phyloP scores from a whole-genome alignment of 352 stramenopile species.

The Elongisporangium undulatum region DNA sequence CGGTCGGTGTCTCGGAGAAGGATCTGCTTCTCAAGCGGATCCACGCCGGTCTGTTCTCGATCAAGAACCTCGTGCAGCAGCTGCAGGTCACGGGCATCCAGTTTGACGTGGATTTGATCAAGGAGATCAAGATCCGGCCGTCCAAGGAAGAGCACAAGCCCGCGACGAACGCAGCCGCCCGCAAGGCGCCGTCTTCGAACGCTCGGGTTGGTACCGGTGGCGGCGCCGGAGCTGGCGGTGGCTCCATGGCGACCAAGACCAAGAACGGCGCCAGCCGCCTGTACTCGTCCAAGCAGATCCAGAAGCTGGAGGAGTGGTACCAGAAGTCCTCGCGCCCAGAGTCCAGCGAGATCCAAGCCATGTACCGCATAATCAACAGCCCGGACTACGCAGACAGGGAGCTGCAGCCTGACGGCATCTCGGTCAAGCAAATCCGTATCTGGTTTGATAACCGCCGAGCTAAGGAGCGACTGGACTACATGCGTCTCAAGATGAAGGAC shows the following conservation, averaged over 20 bases:
- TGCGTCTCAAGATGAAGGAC: slow-evolving; percentile 88
- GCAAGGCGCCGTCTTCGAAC: slow-evolving; percentile 21
- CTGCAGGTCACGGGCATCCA: slow-evolving; percentile 78
- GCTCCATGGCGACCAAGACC: slow-evolving; percentile 25
- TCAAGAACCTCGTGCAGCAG: slow-evolving; percentile 76
- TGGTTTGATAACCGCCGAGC: slow-evolving; percentile 87
- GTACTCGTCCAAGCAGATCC: slow-evolving; percentile 85
- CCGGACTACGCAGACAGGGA: slow-evolving; percentile 78
- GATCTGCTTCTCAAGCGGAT: slow-evolving; percentile 49
- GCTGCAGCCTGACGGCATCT: slow-evolving; percentile 82
- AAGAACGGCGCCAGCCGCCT: slow-evolving; percentile 80
- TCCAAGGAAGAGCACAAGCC: slow-evolving; percentile 50
- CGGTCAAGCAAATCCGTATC: slow-evolving; percentile 85
- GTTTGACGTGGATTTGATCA: slow-evolving; percentile 81
- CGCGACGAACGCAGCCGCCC: slow-evolving; percentile 10
- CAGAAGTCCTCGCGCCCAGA: slow-evolving; percentile 77
- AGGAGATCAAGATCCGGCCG: slow-evolving; percentile 60
- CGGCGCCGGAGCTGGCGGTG: background rate
- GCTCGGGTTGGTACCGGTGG: slow-evolving; percentile 23
- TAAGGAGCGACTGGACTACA: slow-evolving; percentile 85
- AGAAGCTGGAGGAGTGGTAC: slow-evolving; percentile 89
- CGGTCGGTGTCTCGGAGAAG: slow-evolving; percentile 17
- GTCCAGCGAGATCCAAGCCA: slow-evolving; percentile 84
- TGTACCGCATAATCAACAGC: slow-evolving; percentile 88
- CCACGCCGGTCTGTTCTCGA: slow-evolving; percentile 45